phyloP scores from a whole-genome alignment of 345 rosid genomes.

The Bruguiera sexangula region DNA sequence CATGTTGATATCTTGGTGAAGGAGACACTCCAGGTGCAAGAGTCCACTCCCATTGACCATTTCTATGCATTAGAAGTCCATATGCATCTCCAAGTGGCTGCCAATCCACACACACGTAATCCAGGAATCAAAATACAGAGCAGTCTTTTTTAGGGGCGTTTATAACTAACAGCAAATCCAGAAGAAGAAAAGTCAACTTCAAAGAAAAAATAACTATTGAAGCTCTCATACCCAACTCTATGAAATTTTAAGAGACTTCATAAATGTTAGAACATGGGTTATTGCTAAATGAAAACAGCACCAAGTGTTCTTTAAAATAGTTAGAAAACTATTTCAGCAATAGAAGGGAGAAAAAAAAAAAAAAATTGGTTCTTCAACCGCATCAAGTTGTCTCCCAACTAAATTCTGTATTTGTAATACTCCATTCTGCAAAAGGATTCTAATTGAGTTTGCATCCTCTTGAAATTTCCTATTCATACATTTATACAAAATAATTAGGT shows the following conservation, averaged over 20 bases:
- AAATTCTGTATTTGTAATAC: not conserved
- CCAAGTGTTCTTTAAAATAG: too few species aligned
- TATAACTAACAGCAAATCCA: not conserved
- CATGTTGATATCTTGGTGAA: conserved; percentile 95
- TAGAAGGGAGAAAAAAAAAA: not conserved
- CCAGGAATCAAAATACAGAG: not conserved
- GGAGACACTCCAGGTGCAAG: conserved; percentile 98
- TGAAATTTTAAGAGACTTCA: too few species aligned
- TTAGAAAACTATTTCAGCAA: too few species aligned
- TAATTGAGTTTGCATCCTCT: not conserved
- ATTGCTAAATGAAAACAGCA: too few species aligned
- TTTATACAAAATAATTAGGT: too few species aligned
- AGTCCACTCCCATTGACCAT: conserved; percentile 99
- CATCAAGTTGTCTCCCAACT: not conserved
- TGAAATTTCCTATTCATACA: too few species aligned
- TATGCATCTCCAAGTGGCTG: conserved; percentile 98
- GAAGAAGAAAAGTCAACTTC: too few species aligned
- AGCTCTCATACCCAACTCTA: too few species aligned
- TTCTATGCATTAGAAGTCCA: conserved; percentile 96
- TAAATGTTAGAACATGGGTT: too few species aligned
- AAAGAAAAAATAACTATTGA: too few species aligned
- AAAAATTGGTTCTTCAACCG: not conserved
- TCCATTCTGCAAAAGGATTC: not conserved
- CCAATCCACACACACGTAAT: conserved; percentile 23
- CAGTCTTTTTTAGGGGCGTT: too few species aligned